Conservation (phyloP, 208 protist species). For the Crithidia thermophila region DNA sequence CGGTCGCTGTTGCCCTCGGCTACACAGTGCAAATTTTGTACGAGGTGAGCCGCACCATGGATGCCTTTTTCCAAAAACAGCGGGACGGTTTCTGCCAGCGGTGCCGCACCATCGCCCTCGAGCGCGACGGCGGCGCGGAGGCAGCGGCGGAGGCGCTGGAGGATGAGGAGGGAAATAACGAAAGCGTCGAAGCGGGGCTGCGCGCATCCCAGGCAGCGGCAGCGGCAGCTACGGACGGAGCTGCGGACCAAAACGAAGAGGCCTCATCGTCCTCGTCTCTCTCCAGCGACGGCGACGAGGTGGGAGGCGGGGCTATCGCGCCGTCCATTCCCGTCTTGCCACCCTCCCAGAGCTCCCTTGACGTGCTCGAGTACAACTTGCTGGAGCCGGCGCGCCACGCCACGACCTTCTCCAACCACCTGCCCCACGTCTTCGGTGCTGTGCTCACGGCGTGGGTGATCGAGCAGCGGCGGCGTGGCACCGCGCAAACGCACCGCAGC, state of each 20-base stretch:
- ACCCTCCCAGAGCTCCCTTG: constrained; percentile 14
- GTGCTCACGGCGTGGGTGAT: constrained; percentile 50
- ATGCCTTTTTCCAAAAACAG: constrained; percentile 29
- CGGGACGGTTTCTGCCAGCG: constrained; percentile 29
- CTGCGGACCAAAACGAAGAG: no score
- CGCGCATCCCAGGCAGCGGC: background rate
- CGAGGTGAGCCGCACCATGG: constrained; percentile 35
- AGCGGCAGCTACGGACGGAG: background rate
- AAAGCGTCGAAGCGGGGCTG: background rate
- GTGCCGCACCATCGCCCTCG: constrained; percentile 33
- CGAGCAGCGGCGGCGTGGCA: constrained; percentile 14
- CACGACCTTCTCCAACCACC: constrained; percentile 42
- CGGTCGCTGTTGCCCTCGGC: constrained; percentile 14
- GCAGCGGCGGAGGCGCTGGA: background rate
- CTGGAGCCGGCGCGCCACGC: constrained; percentile 41
- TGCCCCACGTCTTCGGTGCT: constrained; percentile 51
- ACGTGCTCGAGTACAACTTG: constrained; percentile 40
- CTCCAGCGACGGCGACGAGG: background rate
- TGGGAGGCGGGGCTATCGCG: background rate
- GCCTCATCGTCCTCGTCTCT: no score
- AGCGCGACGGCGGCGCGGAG: constrained; percentile 5
- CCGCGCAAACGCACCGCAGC: background rate
- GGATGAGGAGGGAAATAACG: background rate
- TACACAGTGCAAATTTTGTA: constrained; percentile 30
- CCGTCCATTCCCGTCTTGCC: background rate